phyloP scores from a whole-genome alignment of 768 basidiomycete species.

The Naganishia randhawae region DNA sequence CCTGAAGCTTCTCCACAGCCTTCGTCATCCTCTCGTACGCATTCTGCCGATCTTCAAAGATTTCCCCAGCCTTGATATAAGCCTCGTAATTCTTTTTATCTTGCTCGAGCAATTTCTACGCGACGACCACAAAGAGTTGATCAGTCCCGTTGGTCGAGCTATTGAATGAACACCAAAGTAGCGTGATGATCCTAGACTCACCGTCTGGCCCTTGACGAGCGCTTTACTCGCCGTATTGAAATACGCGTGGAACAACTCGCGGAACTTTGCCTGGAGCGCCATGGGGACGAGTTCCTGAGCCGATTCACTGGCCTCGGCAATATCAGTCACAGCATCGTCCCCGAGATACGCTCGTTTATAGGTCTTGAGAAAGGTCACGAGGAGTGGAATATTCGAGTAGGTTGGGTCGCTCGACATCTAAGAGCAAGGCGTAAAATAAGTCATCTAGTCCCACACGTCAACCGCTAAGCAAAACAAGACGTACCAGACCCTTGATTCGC shows the following conservation, averaged over 20 bases:
- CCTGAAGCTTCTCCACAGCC: conserved; percentile 82
- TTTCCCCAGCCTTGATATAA: conserved; percentile 97
- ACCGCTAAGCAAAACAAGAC: conserved; percentile 37
- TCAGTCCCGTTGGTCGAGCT: not conserved
- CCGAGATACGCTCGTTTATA: conserved; percentile 85
- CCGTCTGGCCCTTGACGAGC: conserved; percentile 83
- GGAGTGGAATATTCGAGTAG: conserved; percentile 79
- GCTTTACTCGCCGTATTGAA: conserved; percentile 89
- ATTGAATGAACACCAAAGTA: not conserved
- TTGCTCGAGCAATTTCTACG: conserved; percentile 88
- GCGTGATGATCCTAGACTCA: conserved; percentile 49
- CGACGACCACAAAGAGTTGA: conserved; percentile 5
- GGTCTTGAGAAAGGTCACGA: conserved; percentile 89
- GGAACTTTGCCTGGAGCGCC: conserved; percentile 81
- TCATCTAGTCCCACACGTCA: not conserved
- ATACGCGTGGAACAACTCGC: conserved; percentile 87
- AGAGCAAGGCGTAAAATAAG: not conserved
- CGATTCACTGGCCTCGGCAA: conserved; percentile 25
- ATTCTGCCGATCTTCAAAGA: conserved; percentile 97
- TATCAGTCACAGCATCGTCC: conserved; percentile 32
- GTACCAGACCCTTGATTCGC: conserved; percentile 74
- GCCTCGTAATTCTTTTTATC: conserved; percentile 97
- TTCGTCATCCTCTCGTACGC: conserved; percentile 99
- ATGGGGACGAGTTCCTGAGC: conserved; percentile 75
- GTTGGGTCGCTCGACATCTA: conserved; percentile 84